A percentile compares a stretch with the other conserved stretches of the same genome.
Conservation (phyloP, 1,139 yeast species). For the Candida frijolesensis region DNA sequence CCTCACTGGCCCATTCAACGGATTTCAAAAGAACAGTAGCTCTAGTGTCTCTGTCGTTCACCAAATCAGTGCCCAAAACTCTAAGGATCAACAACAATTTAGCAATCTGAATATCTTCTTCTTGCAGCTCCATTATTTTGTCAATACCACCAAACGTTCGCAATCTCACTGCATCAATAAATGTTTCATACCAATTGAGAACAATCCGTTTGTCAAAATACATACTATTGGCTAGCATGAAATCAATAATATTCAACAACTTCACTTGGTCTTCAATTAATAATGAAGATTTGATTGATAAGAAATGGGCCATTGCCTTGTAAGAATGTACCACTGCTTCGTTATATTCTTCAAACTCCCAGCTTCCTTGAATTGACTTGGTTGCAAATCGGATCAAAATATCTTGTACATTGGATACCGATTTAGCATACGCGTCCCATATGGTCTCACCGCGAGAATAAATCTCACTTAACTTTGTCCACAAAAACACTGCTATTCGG, state of each 20-base stretch:
- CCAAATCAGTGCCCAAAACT: constrained; percentile 52
- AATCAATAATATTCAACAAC: constrained; percentile 59
- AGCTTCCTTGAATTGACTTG: constrained; percentile 25
- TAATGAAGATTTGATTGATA: constrained; percentile 46
- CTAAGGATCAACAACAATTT: constrained; percentile 63
- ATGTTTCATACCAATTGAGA: constrained; percentile 38
- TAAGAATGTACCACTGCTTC: constrained; percentile 33
- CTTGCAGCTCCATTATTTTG: constrained; percentile 32
- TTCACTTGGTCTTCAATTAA: constrained; percentile 62
- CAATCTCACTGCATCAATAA: constrained; percentile 54
- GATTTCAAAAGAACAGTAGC: constrained; percentile 52
- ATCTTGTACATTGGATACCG: constrained; percentile 61
- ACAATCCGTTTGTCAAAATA: constrained; percentile 43
- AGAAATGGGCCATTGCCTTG: constrained; percentile 48
- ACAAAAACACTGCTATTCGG: constrained; percentile 51
- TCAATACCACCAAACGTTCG: constrained; percentile 55
- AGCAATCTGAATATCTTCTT: constrained; percentile 55
- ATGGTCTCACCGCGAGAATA: constrained; percentile 53
- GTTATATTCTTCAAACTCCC: constrained; percentile 33
- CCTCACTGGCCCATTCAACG: constrained; percentile 66
- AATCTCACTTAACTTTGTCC: constrained; percentile 47
- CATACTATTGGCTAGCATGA: constrained; percentile 46
- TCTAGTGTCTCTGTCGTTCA: constrained; percentile 37
- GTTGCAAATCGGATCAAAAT: constrained; percentile 49
- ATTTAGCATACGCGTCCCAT: constrained; percentile 67